Evolutionary conservation across 2,329 filamentous ascomycete species (phyloP).

Genomic region (Arthrobotrys megalospora): DNA sequence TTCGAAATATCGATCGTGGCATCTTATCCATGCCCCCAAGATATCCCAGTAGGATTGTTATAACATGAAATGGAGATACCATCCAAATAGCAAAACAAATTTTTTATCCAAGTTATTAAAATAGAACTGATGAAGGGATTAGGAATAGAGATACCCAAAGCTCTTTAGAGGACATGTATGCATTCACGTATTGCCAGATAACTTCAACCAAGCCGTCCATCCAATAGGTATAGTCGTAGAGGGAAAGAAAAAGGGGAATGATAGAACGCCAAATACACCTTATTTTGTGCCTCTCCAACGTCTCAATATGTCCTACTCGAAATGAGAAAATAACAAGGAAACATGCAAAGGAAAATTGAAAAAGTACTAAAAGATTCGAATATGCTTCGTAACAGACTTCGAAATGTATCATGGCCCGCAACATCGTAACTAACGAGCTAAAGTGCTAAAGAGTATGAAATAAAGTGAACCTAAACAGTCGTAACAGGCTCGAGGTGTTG

Average conservation of each 20-base stretch:
- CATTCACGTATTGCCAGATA: constrained; percentile 29
- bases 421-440: constrained; percentile 14
- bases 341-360: background rate
- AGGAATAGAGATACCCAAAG: constrained; percentile 5
- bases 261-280: constrained; percentile 26
- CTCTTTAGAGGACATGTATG: constrained; percentile 22
- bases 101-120: too few species aligned
- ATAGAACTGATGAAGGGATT: background rate
- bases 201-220: constrained; percentile 14
- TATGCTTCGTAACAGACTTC: constrained; percentile 4
- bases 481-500: constrained; percentile 14
- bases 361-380: background rate
- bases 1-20: background rate
- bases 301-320: constrained; percentile 30
- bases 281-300: constrained; percentile 27
- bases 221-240: constrained; percentile 23
- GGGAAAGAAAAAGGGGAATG: background rate
- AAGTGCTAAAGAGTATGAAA: constrained; percentile 6
- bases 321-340: constrained; percentile 11
- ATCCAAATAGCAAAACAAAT: too few species aligned
- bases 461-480: constrained; percentile 13
- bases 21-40: background rate
- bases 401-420: constrained; percentile 6
- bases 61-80: too few species aligned
- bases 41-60: too few species aligned